Conservation (phyloP, 257 asterid species). For the Nicotiana sylvestris region DNA sequence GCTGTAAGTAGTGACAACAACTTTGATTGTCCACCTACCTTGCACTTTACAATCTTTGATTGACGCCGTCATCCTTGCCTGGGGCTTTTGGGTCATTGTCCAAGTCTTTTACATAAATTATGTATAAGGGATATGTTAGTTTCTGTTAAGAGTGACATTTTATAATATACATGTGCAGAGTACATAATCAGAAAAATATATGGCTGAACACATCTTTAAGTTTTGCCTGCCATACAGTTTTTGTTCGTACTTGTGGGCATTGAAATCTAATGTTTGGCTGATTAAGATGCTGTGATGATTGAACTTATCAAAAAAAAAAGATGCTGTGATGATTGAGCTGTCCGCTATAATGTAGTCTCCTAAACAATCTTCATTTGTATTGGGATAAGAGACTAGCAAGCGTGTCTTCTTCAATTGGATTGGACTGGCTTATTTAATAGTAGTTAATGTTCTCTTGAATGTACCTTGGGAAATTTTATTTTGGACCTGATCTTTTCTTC, state of each 20-base stretch:
- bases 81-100: not conserved
- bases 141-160: not conserved
- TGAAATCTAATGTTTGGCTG: not conserved
- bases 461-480: not conserved
- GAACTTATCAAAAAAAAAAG: too few species aligned
- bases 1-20: conserved; percentile 60
- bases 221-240: not conserved
- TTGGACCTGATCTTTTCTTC: not conserved
- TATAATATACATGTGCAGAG: not conserved
- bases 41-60: not conserved
- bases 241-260: not conserved
- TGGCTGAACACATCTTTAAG: not conserved
- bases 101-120: not conserved
- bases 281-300: not conserved
- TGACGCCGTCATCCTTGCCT: not conserved
- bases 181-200: not conserved
- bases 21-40: not conserved
- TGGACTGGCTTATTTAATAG: not conserved
- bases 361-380: not conserved
- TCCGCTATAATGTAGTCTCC: not conserved
- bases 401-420: not conserved
- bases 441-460: not conserved
- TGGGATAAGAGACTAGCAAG: conserved; percentile 1
- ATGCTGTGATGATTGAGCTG: not conserved
- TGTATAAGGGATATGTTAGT: not conserved